These are phyloP conservation scores for Auriscalpium orientale DNA, from an alignment of 768 basidiomycete genomes.

Conservation along the genomic window DNA sequence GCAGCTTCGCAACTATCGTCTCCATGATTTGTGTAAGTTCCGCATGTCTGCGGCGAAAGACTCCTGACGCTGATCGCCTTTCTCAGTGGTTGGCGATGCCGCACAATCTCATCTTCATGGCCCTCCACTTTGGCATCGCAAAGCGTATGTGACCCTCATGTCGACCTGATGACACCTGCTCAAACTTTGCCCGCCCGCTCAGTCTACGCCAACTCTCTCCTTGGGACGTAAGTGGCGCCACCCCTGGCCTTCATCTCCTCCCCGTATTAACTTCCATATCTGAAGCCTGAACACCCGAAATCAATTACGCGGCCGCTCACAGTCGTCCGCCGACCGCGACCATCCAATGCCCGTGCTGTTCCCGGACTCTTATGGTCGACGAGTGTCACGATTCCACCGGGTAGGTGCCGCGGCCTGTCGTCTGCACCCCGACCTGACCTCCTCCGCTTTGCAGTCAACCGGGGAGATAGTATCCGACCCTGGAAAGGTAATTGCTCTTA, in stretches of 20 bases:
- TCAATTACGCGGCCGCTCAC: slow-evolving; percentile 6
- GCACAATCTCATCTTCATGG: slow-evolving; percentile 14
- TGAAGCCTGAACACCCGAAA: slow-evolving; percentile 11
- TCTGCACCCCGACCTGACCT: too few species aligned
- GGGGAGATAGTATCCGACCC: not conserved
- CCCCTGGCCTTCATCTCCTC: not conserved
- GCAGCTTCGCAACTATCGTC: slow-evolving; percentile 10
- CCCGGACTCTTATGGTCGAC: slow-evolving; percentile 3
- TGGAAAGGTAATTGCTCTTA: not conserved
- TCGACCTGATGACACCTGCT: not conserved
- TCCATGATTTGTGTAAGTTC: slow-evolving; percentile 13
- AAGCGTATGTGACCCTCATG: slow-evolving; percentile 7
- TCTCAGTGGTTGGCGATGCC: slow-evolving; percentile 11
- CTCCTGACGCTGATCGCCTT: not conserved
- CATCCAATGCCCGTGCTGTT: slow-evolving; percentile 7
- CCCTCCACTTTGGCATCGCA: slow-evolving; percentile 13
- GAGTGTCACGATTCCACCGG: not conserved
- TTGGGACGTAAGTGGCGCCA: slow-evolving; percentile 9
- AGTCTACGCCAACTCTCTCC: slow-evolving; percentile 16
- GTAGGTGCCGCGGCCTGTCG: not conserved
- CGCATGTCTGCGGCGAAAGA: too few species aligned
- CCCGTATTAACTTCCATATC: not conserved
- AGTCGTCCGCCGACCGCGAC: not conserved
- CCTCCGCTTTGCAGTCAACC: not conserved
- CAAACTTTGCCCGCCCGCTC: not conserved